phyloP scores from a whole-genome alignment of 306 rosid genomes.

The Senna tora region DNA sequence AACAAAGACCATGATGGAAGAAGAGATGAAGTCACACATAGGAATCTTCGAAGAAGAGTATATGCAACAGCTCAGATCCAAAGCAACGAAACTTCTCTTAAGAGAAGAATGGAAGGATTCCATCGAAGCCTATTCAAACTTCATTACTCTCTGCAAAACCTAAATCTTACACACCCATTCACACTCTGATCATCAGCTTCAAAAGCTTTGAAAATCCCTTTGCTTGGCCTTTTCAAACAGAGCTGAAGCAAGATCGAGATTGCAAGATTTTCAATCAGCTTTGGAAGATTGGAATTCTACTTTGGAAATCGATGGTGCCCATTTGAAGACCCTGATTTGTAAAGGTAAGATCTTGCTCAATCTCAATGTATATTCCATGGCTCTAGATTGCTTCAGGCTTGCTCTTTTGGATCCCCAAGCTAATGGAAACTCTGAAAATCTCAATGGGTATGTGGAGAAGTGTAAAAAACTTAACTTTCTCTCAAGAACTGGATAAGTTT shows the following conservation, averaged over 20 bases:
- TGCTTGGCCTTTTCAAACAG: slow-evolving; percentile 77
- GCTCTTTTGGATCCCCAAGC: slow-evolving; percentile 61
- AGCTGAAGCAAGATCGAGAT: slow-evolving; percentile 72
- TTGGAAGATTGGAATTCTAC: slow-evolving; percentile 73
- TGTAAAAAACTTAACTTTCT: slow-evolving; percentile 71
- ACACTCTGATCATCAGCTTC: slow-evolving; percentile 28
- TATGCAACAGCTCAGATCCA: slow-evolving; percentile 75
- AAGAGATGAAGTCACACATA: slow-evolving; percentile 6
- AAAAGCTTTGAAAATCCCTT: slow-evolving; percentile 65
- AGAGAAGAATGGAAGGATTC: slow-evolving; percentile 87
- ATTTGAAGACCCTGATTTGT: slow-evolving; percentile 80
- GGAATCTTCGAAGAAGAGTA: slow-evolving; percentile 55
- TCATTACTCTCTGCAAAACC: slow-evolving; percentile 62
- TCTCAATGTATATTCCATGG: slow-evolving; percentile 64
- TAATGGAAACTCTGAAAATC: slow-evolving; percentile 47
- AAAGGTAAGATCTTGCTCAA: slow-evolving; percentile 81
- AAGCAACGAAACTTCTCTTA: slow-evolving; percentile 77
- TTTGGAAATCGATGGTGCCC: slow-evolving; percentile 61
- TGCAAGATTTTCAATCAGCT: slow-evolving; percentile 53
- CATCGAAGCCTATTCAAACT: slow-evolving; percentile 55
- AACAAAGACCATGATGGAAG: slow-evolving; percentile 1
- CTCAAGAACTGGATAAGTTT: slow-evolving; percentile 71
- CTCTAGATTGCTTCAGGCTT: slow-evolving; percentile 58
- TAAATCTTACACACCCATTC: slow-evolving; percentile 27
- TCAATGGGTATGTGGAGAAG: slow-evolving; percentile 67